Evolutionary conservation across 2,329 filamentous ascomycete genomes (phyloP).

Genomic region (Onygena corvina): DNA sequence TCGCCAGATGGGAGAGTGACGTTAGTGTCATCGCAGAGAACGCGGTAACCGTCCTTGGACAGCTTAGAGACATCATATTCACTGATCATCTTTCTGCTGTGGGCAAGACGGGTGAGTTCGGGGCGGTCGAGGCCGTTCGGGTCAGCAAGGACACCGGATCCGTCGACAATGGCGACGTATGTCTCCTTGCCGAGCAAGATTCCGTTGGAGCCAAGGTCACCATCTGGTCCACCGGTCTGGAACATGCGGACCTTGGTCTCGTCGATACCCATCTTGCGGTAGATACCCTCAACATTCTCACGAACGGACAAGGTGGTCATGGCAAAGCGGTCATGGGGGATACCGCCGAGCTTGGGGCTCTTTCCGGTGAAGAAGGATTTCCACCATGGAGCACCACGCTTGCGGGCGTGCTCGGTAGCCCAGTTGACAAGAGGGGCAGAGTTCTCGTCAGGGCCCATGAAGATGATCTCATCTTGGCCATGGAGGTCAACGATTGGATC

Average conservation of each 20-base stretch:
- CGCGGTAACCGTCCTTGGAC: constrained; percentile 75
- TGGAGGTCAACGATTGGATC: constrained; percentile 94
- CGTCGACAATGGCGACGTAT: constrained; percentile 92
- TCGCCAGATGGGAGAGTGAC: constrained; percentile 80
- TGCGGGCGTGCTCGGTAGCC: constrained; percentile 90
- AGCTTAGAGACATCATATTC: constrained; percentile 78
- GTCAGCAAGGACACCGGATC: constrained; percentile 86
- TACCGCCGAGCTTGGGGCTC: constrained; percentile 87
- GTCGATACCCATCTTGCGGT: constrained; percentile 87
- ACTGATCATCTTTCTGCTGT: constrained; percentile 75
- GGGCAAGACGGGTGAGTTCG: constrained; percentile 75
- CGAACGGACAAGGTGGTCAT: constrained; percentile 97
- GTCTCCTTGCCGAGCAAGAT: constrained; percentile 93
- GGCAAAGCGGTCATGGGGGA: constrained; percentile 89
- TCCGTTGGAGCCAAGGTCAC: constrained; percentile 93
- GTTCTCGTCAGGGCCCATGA: constrained; percentile 98
- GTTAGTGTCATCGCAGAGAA: constrained; percentile 83
- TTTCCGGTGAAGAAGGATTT: constrained; percentile 99
- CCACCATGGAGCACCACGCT: constrained; percentile 90
- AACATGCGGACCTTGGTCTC: constrained; percentile 77
- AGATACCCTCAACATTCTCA: constrained; percentile 92
- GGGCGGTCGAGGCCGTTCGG: constrained; percentile 75
- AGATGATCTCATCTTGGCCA: constrained; percentile 90
- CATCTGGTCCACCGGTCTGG: constrained; percentile 94
- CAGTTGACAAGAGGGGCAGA: constrained; percentile 94